A percentile compares a stretch with the other conserved stretches of the same genome.
Evolutionary conservation across 768 basidiomycete genomes (phyloP).

Genomic region (Lyophyllum decastes): DNA sequence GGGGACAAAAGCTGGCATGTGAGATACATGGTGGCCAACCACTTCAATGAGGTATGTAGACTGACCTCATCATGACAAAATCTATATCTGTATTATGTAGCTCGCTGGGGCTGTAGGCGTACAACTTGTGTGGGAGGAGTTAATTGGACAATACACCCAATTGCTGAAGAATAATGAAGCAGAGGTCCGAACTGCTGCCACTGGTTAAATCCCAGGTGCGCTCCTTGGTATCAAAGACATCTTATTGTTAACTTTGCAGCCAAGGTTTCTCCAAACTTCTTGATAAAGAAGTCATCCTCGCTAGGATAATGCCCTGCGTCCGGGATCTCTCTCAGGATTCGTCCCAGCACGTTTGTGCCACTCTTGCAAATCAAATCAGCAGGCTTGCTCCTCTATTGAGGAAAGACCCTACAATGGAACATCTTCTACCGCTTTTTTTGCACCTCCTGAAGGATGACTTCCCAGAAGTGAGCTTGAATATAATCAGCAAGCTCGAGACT

Average conservation of each 20-base stretch:
- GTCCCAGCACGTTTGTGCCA: too few relatives aligned
- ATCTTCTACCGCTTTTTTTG: conserved; percentile 94
- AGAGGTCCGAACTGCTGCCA: too few relatives aligned
- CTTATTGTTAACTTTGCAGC: too few relatives aligned
- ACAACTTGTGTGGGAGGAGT: conserved; percentile 90
- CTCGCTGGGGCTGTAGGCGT: conserved; percentile 89
- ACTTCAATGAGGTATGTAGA: too few relatives aligned
- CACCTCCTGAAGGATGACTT: conserved; percentile 98
- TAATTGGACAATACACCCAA: conserved; percentile 90
- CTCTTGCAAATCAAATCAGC: conserved; percentile 93
- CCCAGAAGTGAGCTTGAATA: conserved; percentile 95
- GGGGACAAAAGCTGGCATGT: conserved; percentile 99
- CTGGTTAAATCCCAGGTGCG: too few relatives aligned
- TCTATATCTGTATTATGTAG: too few relatives aligned
- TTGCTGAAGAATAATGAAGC: conserved; percentile 97
- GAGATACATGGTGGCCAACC: conserved; percentile 96
- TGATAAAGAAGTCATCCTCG: too few relatives aligned
- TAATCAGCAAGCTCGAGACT: conserved; percentile 97
- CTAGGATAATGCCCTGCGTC: too few relatives aligned
- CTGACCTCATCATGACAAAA: too few relatives aligned
- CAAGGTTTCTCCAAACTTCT: too few relatives aligned
- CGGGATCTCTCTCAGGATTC: too few relatives aligned
- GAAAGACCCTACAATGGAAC: conserved; percentile 91
- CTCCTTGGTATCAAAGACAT: too few relatives aligned
- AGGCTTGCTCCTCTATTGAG: conserved; percentile 94